Base-by-base conservation (phyloP, 768 basidiomycete species). In the Tricholoma hemisulphureum region DNA sequence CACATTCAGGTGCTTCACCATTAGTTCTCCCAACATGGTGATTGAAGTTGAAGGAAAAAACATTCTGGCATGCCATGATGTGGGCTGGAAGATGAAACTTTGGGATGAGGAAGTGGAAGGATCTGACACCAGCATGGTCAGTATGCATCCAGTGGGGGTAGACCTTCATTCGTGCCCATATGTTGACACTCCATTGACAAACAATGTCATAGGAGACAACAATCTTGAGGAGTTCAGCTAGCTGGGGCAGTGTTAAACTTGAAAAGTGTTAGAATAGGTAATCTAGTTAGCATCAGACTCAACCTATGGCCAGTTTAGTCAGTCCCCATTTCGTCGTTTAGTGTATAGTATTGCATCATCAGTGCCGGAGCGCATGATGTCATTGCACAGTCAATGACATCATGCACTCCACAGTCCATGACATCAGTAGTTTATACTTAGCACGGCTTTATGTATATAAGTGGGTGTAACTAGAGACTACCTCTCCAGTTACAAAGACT, bases 1-100 rank as follows among this genome's bases (percentile, higher is more conserved):
- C 48, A 20, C 18, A 28, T 14, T 58, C 39, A 18, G 52, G 52
- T 28, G 52, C 57, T 20, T 58, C 56, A 10, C 56, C 56, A 57
- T 57, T 21, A 14, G 46, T 51, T 21, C 49, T 20, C 2, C 56
- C 56, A 34, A 57, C 56, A 35, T 39, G 11, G 11, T 9, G 34
- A 24, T 31, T 43, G 28, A 26, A 26, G 28, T 49, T 49, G 28
- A 49, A 26, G 2, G 46, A 49, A 49, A 49, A 49, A 24, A 32
- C 34, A 7, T 28, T 57, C 24, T 57, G 56, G 32, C 56, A 57
- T 21, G 21, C 23, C 28, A 51, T 20, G 48, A 57, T 51, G 21
- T 57, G 56, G 20, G 56, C 24, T 18, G 46, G 46, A 26, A 49
- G 46, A 29, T 49, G 46, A 18, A 49, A 49, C 28, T 49, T 49